Base-by-base conservation (phyloP, 495 filamentous ascomycete genomes). In the Aspergillus ellipticus region DNA sequence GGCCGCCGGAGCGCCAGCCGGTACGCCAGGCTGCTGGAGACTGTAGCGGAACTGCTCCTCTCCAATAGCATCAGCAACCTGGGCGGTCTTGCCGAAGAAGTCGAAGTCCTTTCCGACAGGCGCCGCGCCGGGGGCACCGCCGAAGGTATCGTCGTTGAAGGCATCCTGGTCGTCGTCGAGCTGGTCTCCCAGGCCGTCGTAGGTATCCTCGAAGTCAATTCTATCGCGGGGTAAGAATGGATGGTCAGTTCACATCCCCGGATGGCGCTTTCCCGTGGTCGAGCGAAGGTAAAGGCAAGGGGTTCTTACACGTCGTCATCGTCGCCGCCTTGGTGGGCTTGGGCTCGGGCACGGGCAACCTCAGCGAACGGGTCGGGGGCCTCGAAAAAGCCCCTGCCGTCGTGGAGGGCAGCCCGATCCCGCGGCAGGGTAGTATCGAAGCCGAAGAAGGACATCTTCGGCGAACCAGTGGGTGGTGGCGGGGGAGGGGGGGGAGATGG, bases 131-230 rank as follows among this genome's bases (percentile, higher is more conserved):
- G 56, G 62, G 11, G 66, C 79, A 50, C 68, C 76, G 54, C 94
- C 94, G 63, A 99, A 99, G n/a, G 94, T 99, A 68, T 96, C 95
- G 63, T 97, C 90, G 71, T 99, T 99, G 79, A 97, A 90, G 41
- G 80, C 90, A 76, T 99, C 94, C 62, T 92, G 89, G 16, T 90
- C 88, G 65, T 97, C 92, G 62, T 96, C 88, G 28, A 99, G 83
- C 67, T 89, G 85, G 69, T 96, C 89, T 3, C 92, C 94, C 19
- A 97, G 78, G 2, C 94, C 94, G 72, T 99, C 95, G 68, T 99
- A 97, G 26, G 94, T 97, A 63, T 99, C 94, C 61, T 98, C 94
- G 60, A 97, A 98, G 56, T 97, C 91, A 53, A 97, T 82, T 35
- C 84, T 88, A 60, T 9, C 4, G 6, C 29, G 4, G 46, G 51